Base-by-base conservation (phyloP, 2,329 filamentous ascomycete species). In the Thielaviopsis populi region DNA sequence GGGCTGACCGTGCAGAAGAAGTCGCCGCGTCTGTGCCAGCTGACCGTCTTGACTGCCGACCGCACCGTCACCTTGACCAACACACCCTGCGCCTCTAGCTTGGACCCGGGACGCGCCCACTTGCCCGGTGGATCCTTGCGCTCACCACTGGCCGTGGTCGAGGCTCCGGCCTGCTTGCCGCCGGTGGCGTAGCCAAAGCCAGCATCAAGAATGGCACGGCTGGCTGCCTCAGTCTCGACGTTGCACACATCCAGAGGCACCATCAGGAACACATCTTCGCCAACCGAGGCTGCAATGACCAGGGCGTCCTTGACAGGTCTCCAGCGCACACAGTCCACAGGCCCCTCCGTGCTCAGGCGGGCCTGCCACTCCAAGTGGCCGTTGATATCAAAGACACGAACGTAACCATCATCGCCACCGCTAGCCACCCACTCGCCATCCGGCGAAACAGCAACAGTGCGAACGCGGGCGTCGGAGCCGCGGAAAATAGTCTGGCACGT, bases 1-100 rank as follows among this genome's bases (percentile, higher is more conserved):
- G 94, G 91, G 60, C 90, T 95, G 24, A 96, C 90, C 0, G 91
- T 95, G 69, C 89, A 87, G 71, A 99, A 87, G 77, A 96, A 96
- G 73, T 97, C 92, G 69, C 94, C 94, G 66, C 89, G 85, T 66
- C 92, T 83, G 75, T 99, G 95, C 91, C 92, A 99, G 72, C 85
- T 87, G 70, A 99, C 84, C 15, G 89, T 86, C 77, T 96, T 97
- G 71, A 96, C 83, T 1, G 85, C 80, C 60, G 88, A 83, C 67
- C 88, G 83, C 13, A 96, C 86, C 6, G 89, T 91, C 64, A 89
- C 83, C 70, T 89, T 87, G 66, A 95, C 81, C 48, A 91, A 79
- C 2, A 96, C 87, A 58, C 91, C 88, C 65, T 86, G 83, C 63
- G 88, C 85, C 70, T 91, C 85, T 2, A 96, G 81, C 58, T 83